These are phyloP conservation scores for Cercospora sp. DNA, from an alignment of 2,329 filamentous ascomycete genomes.

Conservation along the genomic window DNA sequence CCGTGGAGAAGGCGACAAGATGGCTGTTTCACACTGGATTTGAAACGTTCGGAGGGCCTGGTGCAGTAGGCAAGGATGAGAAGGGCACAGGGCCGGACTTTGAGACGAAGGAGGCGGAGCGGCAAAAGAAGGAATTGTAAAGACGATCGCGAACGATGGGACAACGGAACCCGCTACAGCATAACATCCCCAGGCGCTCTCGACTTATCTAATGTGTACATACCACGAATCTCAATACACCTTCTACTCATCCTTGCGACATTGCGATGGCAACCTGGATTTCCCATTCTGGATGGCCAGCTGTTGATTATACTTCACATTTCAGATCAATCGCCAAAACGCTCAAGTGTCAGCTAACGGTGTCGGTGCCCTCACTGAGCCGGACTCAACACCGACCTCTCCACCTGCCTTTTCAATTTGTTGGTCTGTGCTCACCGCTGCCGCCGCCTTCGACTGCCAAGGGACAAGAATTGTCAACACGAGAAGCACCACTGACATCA, in stretches of 20 bases:
- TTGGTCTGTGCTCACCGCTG: not conserved
- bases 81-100: slow-evolving; percentile 37
- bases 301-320: not conserved
- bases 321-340: not conserved
- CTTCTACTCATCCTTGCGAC: not conserved
- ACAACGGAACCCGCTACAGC: not conserved
- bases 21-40: slow-evolving; percentile 86
- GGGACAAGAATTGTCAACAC: not conserved
- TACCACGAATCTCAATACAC: not conserved
- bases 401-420: not conserved
- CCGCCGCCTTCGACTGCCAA: not conserved
- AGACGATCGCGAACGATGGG: not conserved
- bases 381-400: not conserved
- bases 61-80: slow-evolving; percentile 52
- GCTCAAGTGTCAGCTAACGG: not conserved
- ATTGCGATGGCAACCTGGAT: not conserved
- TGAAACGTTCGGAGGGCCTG: slow-evolving; percentile 66
- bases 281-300: not conserved
- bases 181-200: not conserved
- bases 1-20: slow-evolving; percentile 88
- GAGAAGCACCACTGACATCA: not conserved
- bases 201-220: slow-evolving; percentile 1
- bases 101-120: slow-evolving; percentile 13
- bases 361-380: not conserved
- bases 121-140: slow-evolving; percentile 6